Percentiles rank a stretch among this genome's conserved stretches.
These are phyloP conservation scores for Fusarium clavum DNA, from an alignment of 2,329 filamentous ascomycete genomes.

Conservation along the genomic window DNA sequence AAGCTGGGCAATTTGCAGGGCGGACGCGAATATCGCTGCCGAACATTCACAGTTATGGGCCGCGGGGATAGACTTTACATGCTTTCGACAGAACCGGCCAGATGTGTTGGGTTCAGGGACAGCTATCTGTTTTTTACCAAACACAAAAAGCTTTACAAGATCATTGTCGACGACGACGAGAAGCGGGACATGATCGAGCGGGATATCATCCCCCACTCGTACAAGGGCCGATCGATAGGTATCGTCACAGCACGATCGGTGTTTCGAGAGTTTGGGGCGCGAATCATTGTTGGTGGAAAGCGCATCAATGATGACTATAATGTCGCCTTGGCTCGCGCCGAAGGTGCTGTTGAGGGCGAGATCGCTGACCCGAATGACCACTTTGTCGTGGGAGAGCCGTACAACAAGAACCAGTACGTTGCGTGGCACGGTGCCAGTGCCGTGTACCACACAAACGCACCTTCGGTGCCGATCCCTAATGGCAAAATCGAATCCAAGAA, in stretches of 20 bases:
- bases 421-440: constrained; percentile 98
- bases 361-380: constrained; percentile 90
- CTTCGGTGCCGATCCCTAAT: constrained; percentile 78
- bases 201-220: constrained; percentile 95
- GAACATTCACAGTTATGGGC: constrained; percentile 90
- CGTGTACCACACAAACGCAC: constrained; percentile 88
- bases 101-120: constrained; percentile 96
- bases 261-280: constrained; percentile 94
- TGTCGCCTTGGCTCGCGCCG: constrained; percentile 76
- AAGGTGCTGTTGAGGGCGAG: constrained; percentile 87
- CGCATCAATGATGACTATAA: constrained; percentile 92
- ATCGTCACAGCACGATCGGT: constrained; percentile 97
- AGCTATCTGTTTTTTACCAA: constrained; percentile 99
- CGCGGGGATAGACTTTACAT: constrained; percentile 92
- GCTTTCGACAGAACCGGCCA: constrained; percentile 96
- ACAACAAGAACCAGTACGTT: constrained; percentile 99
- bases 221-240: constrained; percentile 97
- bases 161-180: constrained; percentile 97
- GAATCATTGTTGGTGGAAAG: constrained; percentile 91
- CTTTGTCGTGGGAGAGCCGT: constrained; percentile 81
- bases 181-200: constrained; percentile 96
- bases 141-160: constrained; percentile 95
- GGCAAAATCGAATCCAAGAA: constrained; percentile 87
- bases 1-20: constrained; percentile 85
- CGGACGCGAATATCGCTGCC: constrained; percentile 91